These are phyloP conservation scores for Starmerella bombi DNA, from an alignment of 805 yeast genomes.

Conservation along the genomic window DNA sequence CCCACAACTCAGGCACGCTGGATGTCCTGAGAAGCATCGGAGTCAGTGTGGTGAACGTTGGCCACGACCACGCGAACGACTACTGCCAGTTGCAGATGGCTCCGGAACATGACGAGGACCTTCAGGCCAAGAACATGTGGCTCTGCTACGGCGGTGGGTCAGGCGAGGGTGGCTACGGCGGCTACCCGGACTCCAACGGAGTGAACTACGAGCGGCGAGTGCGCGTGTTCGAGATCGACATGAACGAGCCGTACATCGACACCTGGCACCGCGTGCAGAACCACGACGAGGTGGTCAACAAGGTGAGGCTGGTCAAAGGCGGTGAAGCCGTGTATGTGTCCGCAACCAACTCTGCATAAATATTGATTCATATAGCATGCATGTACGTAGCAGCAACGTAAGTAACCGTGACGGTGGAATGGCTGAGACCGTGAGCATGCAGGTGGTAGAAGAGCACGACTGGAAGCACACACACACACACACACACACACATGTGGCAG, in stretches of 20 bases:
- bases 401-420: too few species aligned
- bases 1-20: slow-evolving; percentile 53
- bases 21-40: slow-evolving; percentile 48
- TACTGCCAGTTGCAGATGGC: slow-evolving; percentile 49
- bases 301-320: slow-evolving; percentile 36
- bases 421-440: too few species aligned
- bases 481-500: too few species aligned
- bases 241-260: slow-evolving; percentile 33
- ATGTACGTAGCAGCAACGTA: too few species aligned
- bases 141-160: slow-evolving; percentile 87
- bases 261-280: slow-evolving; percentile 67
- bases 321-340: slow-evolving; percentile 26
- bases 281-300: slow-evolving; percentile 37
- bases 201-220: slow-evolving; percentile 75
- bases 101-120: slow-evolving; percentile 1
- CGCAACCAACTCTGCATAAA: background rate
- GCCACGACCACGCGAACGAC: slow-evolving; percentile 95
- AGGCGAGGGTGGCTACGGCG: slow-evolving; percentile 95
- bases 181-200: slow-evolving; percentile 35
- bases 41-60: slow-evolving; percentile 63
- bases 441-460: too few species aligned
- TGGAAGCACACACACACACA: too few species aligned
- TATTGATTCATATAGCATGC: too few species aligned
- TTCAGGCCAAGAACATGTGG: slow-evolving; percentile 39
- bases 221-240: slow-evolving; percentile 56